Evolutionary conservation across 1,284 basidiomycete genomes (phyloP).

Genomic region (Cerrena zonata): DNA sequence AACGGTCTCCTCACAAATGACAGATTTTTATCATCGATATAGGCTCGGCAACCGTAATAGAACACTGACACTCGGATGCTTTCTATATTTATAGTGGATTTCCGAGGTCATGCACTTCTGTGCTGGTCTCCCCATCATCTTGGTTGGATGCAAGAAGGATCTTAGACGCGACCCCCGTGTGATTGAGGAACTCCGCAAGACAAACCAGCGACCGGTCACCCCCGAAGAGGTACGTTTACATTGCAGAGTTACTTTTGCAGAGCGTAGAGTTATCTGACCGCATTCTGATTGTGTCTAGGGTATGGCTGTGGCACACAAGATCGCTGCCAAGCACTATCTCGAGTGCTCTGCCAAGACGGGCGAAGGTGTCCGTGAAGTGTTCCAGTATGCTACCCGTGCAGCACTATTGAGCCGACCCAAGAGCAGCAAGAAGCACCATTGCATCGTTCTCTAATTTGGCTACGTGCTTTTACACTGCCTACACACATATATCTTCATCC

Average conservation of each 20-base stretch:
- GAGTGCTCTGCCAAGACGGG: slow-evolving; percentile 73
- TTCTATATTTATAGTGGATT: slow-evolving; percentile 52
- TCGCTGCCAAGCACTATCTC: slow-evolving; percentile 68
- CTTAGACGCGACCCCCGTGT: slow-evolving; percentile 50
- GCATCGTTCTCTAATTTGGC: slow-evolving; percentile 49
- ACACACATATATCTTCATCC: too few relatives aligned
- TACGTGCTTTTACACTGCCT: too few relatives aligned
- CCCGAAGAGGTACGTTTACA: slow-evolving; percentile 46
- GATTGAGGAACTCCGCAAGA: slow-evolving; percentile 56
- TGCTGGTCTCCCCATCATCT: slow-evolving; percentile 65
- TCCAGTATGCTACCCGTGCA: slow-evolving; percentile 68
- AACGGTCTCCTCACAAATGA: not conserved
- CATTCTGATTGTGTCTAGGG: slow-evolving; percentile 35
- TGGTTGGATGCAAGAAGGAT: slow-evolving; percentile 77
- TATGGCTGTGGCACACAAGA: slow-evolving; percentile 68
- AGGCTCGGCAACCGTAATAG: not conserved
- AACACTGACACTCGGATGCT: not conserved
- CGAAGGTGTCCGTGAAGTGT: slow-evolving; percentile 71
- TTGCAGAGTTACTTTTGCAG: slow-evolving; percentile 5
- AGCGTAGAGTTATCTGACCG: not conserved
- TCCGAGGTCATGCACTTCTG: slow-evolving; percentile 79
- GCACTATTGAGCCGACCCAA: slow-evolving; percentile 45
- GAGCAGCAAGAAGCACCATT: slow-evolving; percentile 34
- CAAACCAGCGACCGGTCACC: slow-evolving; percentile 57
- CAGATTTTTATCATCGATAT: not conserved